These are phyloP conservation scores for Candida tetrigidarum DNA, from an alignment of 1,139 yeast species.

Conservation along the genomic window DNA sequence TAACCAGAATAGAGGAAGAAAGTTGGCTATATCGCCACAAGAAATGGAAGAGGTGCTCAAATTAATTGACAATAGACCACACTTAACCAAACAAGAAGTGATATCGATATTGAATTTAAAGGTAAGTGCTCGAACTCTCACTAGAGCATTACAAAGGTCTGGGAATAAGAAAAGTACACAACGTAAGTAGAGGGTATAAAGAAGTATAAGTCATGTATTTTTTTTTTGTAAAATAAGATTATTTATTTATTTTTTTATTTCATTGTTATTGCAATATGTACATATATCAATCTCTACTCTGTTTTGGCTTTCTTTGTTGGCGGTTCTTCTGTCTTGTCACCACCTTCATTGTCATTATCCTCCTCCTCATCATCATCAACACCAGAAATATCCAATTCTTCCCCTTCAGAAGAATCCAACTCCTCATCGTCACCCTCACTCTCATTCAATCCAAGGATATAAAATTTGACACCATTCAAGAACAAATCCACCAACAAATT, in stretches of 20 bases:
- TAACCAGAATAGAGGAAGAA: slow-evolving; percentile 8
- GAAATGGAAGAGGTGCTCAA: slow-evolving; percentile 5
- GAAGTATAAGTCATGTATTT: neutral
- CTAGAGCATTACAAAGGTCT: slow-evolving; percentile 5
- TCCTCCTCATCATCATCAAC: slow-evolving; percentile 41
- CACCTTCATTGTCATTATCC: no score
- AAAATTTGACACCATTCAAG: slow-evolving; percentile 74
- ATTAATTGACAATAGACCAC: slow-evolving; percentile 3
- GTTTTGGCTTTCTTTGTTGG: slow-evolving; percentile 17
- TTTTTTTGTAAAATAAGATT: neutral
- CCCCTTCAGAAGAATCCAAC: slow-evolving; percentile 58
- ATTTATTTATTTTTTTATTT: neutral
- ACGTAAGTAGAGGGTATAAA: slow-evolving; percentile 1
- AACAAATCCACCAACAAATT: slow-evolving; percentile 63
- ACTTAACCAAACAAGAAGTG: slow-evolving; percentile 5
- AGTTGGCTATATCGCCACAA: slow-evolving; percentile 5
- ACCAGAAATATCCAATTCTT: slow-evolving; percentile 58
- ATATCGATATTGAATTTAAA: slow-evolving; percentile 6
- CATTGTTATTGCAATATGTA: neutral
- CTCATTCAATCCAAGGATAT: slow-evolving; percentile 66
- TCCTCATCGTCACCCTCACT: slow-evolving; percentile 55
- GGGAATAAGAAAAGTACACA: slow-evolving; percentile 1
- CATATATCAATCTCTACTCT: neutral
- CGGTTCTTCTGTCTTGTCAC: slow-evolving; percentile 8
- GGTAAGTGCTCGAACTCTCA: slow-evolving; percentile 7